Evolutionary conservation across 805 yeast genomes (phyloP).

Genomic region (Hemisphaericaspora nanyangensis): DNA sequence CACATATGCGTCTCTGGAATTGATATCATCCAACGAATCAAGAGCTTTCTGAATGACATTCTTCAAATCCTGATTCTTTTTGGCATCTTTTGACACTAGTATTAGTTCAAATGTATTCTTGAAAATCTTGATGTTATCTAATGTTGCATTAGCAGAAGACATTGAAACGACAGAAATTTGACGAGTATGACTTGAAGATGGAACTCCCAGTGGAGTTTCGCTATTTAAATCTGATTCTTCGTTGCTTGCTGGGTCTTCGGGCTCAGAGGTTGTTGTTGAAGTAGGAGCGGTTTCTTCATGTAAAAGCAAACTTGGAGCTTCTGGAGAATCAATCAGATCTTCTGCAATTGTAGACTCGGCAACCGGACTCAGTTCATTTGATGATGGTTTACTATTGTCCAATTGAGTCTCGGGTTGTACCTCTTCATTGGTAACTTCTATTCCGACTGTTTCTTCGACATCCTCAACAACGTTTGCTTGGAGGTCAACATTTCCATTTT

Average conservation of each 20-base stretch:
- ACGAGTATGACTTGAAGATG: constrained; percentile 7
- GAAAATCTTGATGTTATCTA: constrained; percentile 29
- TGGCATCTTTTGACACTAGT: constrained; percentile 57
- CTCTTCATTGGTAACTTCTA: background rate
- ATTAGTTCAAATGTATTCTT: constrained; percentile 58
- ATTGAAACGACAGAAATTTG: constrained; percentile 14
- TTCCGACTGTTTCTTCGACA: background rate
- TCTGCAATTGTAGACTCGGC: background rate
- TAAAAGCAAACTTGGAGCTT: background rate
- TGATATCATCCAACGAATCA: constrained; percentile 36
- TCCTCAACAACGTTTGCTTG: no score
- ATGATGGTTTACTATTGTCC: no score
- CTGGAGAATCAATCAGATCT: background rate
- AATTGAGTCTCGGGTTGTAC: no score
- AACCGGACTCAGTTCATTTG: background rate
- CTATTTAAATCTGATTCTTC: background rate
- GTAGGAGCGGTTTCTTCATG: background rate
- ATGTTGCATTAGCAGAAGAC: constrained; percentile 14
- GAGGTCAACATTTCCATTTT: no score
- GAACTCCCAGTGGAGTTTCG: background rate
- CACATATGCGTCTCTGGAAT: constrained; percentile 42
- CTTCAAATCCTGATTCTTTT: constrained; percentile 43
- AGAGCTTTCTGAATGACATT: constrained; percentile 38
- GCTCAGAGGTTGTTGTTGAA: background rate
- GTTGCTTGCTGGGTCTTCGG: background rate